These are phyloP conservation scores for Dactylis glomerata DNA, from an alignment of 176 grass and related monocot genomes.

Conservation along the genomic window DNA sequence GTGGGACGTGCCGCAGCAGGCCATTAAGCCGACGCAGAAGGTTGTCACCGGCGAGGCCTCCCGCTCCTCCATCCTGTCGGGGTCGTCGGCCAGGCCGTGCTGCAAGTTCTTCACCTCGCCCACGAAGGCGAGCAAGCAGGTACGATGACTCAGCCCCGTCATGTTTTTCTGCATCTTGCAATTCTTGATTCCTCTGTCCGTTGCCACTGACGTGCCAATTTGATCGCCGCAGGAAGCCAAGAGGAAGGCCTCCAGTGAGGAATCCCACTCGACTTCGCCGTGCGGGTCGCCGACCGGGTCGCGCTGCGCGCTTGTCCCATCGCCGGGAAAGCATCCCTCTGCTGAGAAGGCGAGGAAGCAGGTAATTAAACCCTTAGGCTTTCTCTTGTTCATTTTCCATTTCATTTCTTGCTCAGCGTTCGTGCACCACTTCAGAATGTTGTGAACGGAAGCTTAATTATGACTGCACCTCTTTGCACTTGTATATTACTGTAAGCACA, in stretches of 20 bases:
- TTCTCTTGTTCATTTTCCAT: not conserved
- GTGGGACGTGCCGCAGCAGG: not conserved
- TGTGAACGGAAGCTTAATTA: not conserved
- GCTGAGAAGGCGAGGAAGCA: not conserved
- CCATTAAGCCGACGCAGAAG: slow-evolving; percentile 6
- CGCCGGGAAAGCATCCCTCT: not conserved
- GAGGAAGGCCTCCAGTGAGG: slow-evolving; percentile 5
- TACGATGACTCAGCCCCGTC: not conserved
- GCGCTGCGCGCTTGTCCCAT: not conserved
- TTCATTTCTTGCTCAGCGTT: not conserved
- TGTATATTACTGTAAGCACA: not conserved
- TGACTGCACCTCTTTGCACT: not conserved
- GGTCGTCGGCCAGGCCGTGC: not conserved
- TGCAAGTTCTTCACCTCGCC: slow-evolving; percentile 9
- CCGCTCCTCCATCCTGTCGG: not conserved
- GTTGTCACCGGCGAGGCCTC: not conserved
- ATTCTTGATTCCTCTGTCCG: not conserved
- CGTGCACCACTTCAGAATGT: not conserved
- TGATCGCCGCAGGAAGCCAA: not conserved
- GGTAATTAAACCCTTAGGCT: not conserved
- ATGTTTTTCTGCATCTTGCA: not conserved
- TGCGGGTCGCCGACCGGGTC: not conserved
- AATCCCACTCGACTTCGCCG: not conserved
- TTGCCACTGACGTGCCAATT: not conserved
- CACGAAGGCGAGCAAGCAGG: not conserved